Evolutionary conservation across 371 early-diverging fungal species (phyloP).

Genomic region (Circinella umbellata): DNA sequence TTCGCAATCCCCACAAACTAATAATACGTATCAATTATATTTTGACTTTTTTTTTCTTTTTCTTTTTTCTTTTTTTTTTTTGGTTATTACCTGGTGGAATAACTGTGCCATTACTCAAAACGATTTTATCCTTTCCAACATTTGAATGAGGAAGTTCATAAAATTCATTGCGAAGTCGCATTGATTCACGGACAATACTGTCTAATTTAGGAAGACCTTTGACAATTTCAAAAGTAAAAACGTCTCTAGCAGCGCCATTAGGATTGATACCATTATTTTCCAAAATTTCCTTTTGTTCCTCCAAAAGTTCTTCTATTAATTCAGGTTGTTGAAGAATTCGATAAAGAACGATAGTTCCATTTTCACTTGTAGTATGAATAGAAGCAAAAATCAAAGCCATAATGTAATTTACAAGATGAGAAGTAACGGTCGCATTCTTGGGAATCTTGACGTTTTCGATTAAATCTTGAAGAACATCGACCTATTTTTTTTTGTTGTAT

Average conservation of each 20-base stretch:
- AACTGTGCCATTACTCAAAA: slow-evolving; percentile 42
- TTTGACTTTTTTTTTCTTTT: no score
- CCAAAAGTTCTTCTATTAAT: slow-evolving; percentile 37
- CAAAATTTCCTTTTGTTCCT: slow-evolving; percentile 49
- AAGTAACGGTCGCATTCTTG: neutral
- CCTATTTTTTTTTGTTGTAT: neutral
- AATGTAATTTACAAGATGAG: slow-evolving; percentile 16
- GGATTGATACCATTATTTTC: slow-evolving; percentile 15
- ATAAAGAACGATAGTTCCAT: slow-evolving; percentile 41
- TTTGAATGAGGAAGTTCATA: slow-evolving; percentile 37
- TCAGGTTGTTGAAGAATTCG: slow-evolving; percentile 48
- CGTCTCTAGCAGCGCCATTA: slow-evolving; percentile 17
- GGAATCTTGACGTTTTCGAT: neutral
- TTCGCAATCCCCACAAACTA: no score
- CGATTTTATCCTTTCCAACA: slow-evolving; percentile 28
- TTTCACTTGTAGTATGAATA: slow-evolving; percentile 46
- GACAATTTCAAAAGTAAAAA: slow-evolving; percentile 33
- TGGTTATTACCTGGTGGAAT: slow-evolving; percentile 38
- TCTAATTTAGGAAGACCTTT: slow-evolving; percentile 52
- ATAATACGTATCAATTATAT: no score
- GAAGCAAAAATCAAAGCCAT: slow-evolving; percentile 43
- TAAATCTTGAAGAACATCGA: neutral
- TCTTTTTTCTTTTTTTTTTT: no score
- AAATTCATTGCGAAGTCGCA: slow-evolving; percentile 33
- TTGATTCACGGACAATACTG: slow-evolving; percentile 51